phyloP scores from a whole-genome alignment of 1,284 basidiomycete species.

The Leccinum pallidistipes region DNA sequence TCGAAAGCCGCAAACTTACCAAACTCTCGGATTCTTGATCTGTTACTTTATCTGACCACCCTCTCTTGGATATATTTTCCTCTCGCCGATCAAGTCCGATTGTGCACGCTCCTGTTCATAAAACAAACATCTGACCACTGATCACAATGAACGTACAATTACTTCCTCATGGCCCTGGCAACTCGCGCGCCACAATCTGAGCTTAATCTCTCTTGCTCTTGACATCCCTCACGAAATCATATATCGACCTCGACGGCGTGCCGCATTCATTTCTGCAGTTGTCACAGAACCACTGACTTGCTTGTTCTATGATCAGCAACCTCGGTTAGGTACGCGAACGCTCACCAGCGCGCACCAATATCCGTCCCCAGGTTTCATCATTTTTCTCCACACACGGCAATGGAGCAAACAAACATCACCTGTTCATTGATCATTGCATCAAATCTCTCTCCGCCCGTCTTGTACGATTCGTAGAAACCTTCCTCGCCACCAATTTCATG shows the following conservation, averaged over 20 bases:
- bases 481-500: constrained; percentile 1
- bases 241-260: constrained; percentile 5
- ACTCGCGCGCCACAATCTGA: constrained; percentile 19
- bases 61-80: constrained; percentile 31
- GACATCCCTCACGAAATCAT: constrained; percentile 7
- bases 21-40: constrained; percentile 25
- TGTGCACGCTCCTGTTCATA: constrained; percentile 21
- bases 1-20: constrained; percentile 35
- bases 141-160: constrained; percentile 24
- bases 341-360: background rate
- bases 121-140: constrained; percentile 9
- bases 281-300: background rate
- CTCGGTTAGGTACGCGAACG: constrained; percentile 8
- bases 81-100: constrained; percentile 39
- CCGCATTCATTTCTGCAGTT: background rate
- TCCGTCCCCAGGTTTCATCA: constrained; percentile 6
- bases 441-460: background rate
- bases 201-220: constrained; percentile 9
- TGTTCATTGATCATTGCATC: constrained; percentile 1
- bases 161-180: constrained; percentile 23
- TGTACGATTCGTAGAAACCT: constrained; percentile 1
- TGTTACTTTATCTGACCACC: constrained; percentile 33
- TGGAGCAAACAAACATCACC: background rate
- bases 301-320: constrained; percentile 1
- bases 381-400: constrained; percentile 5